Conservation (phyloP, 495 filamentous ascomycete species). For the Aspergillus avenaceus region DNA sequence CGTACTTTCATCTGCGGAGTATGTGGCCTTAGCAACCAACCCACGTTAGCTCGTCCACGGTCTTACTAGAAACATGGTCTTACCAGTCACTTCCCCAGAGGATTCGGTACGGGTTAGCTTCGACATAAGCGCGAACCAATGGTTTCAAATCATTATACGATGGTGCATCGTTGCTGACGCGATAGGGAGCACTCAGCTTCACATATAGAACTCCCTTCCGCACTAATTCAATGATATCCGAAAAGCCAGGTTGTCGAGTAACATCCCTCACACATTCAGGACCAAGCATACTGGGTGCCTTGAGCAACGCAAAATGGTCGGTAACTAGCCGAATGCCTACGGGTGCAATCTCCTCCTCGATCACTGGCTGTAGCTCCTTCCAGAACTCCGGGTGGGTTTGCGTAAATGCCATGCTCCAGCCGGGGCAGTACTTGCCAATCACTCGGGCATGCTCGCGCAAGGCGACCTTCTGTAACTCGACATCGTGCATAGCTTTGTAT, state of each 20-base stretch:
- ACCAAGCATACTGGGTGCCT: slow-evolving; percentile 18
- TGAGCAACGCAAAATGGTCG: slow-evolving; percentile 23
- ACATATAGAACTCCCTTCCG: slow-evolving; percentile 16
- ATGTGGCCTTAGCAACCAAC: too few relatives aligned
- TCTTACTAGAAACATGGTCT: background rate
- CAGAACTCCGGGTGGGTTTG: slow-evolving; percentile 23
- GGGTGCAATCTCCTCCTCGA: slow-evolving; percentile 13
- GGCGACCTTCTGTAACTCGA: slow-evolving; percentile 17
- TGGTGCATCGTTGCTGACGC: slow-evolving; percentile 15
- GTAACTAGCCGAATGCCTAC: slow-evolving; percentile 16
- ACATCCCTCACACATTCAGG: too few relatives aligned
- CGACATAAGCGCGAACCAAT: slow-evolving; percentile 15
- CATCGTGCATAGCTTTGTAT: slow-evolving; percentile 22
- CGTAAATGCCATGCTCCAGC: slow-evolving; percentile 26
- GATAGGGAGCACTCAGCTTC: slow-evolving; percentile 24
- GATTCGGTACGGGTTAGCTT: slow-evolving; percentile 14
- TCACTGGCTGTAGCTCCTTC: slow-evolving; percentile 13
- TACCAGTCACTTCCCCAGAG: slow-evolving; percentile 28
- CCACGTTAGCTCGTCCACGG: too few relatives aligned
- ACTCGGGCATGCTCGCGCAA: slow-evolving; percentile 15
- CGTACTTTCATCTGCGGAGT: slow-evolving; percentile 22
- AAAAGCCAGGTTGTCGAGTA: slow-evolving; percentile 15
- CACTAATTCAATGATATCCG: slow-evolving; percentile 18
- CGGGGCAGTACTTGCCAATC: slow-evolving; percentile 5
- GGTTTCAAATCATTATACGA: slow-evolving; percentile 18